Conservation (phyloP, 148 eudicot genomes). For the Nepenthes mirabilis region DNA sequence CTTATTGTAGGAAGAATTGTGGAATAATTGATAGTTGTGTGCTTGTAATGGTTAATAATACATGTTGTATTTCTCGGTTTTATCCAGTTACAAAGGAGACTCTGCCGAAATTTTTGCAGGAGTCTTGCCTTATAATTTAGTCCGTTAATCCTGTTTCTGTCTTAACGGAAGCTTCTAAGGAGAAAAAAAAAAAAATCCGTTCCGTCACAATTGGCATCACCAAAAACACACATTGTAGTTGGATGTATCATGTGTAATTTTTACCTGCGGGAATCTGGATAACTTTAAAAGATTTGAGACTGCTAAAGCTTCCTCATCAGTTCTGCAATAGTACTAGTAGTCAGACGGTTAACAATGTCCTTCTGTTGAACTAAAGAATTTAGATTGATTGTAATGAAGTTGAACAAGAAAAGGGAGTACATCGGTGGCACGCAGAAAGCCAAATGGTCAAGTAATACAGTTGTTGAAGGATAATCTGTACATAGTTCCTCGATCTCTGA, state of each 20-base stretch:
- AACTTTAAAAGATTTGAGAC: conserved; percentile 59
- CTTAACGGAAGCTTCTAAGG: too few species aligned
- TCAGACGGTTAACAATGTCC: conserved; percentile 2
- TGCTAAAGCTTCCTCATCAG: conserved; percentile 34
- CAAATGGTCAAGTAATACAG: conserved; percentile 75
- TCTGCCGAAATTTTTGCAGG: too few species aligned
- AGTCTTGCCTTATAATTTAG: too few species aligned
- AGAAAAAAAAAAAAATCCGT: too few species aligned
- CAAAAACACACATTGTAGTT: too few species aligned
- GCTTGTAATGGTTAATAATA: too few species aligned
- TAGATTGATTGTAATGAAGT: not conserved
- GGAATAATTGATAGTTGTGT: too few species aligned
- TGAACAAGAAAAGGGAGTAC: conserved; percentile 22
- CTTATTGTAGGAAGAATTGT: too few species aligned
- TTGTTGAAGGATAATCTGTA: conserved; percentile 60
- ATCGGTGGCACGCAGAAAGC: conserved; percentile 80
- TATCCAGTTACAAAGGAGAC: too few species aligned
- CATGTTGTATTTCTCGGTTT: too few species aligned
- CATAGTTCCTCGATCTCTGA: conserved; percentile 70
- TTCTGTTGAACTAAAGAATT: conserved; percentile 1
- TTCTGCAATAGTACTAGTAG: conserved; percentile 24
- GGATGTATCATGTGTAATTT: not conserved
- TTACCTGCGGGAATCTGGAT: conserved; percentile 77
- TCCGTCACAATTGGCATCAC: too few species aligned
- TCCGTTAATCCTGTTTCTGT: too few species aligned